phyloP scores from a whole-genome alignment of 2,329 filamentous ascomycete species.

The Aspergillus sojae region DNA sequence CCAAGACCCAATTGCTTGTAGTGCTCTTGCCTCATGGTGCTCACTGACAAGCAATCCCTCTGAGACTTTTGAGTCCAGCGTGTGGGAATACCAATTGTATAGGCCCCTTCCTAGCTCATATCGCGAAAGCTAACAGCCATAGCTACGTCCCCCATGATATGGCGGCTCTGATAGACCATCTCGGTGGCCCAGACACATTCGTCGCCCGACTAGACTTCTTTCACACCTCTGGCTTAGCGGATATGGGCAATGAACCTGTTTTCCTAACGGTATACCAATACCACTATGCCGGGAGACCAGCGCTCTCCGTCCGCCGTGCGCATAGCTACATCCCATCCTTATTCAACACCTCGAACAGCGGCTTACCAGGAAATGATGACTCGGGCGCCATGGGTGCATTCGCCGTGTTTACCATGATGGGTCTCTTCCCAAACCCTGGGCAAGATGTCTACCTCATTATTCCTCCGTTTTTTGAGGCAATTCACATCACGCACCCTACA shows the following conservation, averaged over 20 bases:
- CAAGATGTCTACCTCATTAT: constrained; percentile 71
- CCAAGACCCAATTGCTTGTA: constrained; percentile 48
- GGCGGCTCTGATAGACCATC: constrained; percentile 57
- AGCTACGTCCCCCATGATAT: constrained; percentile 59
- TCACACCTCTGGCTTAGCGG: constrained; percentile 64
- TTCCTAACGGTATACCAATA: constrained; percentile 70
- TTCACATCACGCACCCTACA: constrained; percentile 59
- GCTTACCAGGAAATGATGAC: constrained; percentile 71
- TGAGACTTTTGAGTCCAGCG: constrained; percentile 39
- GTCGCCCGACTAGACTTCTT: constrained; percentile 64
- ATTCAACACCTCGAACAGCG: constrained; percentile 59
- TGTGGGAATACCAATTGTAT: constrained; percentile 49
- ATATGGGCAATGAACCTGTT: constrained; percentile 66
- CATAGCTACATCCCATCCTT: constrained; percentile 66
- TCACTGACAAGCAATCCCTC: constrained; percentile 36
- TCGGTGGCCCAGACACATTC: constrained; percentile 61
- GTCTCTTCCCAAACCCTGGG: constrained; percentile 68
- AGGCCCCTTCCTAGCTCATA: constrained; percentile 41
- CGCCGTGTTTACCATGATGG: constrained; percentile 69
- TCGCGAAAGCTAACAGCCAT: constrained; percentile 49
- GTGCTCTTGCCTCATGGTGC: constrained; percentile 20
- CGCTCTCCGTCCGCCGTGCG: constrained; percentile 50
- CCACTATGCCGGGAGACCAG: constrained; percentile 68
- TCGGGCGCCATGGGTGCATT: constrained; percentile 71
- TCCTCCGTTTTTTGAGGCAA: constrained; percentile 64